Conservation (phyloP, 306 rosid species). For the Pyrus betulifolia region DNA sequence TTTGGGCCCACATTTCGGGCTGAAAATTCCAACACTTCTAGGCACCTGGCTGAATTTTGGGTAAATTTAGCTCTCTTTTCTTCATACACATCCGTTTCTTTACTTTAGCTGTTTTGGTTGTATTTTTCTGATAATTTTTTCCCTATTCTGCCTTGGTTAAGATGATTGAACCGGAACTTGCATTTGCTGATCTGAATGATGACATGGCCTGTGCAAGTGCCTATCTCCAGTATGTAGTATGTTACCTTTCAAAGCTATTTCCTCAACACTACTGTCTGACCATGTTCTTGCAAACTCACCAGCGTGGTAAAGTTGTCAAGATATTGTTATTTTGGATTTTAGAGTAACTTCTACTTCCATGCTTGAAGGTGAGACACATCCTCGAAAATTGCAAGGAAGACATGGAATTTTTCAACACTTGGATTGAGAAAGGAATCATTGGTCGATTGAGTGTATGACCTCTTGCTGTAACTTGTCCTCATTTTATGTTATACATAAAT, state of each 20-base stretch:
- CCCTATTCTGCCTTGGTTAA: constrained; percentile 18
- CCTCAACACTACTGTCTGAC: constrained; percentile 8
- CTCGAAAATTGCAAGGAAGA: constrained; percentile 95
- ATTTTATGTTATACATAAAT: constrained; percentile 18
- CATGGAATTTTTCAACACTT: constrained; percentile 87
- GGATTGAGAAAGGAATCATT: constrained; percentile 91
- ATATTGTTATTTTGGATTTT: neutral
- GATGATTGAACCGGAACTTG: constrained; percentile 99
- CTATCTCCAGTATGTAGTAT: constrained; percentile 95
- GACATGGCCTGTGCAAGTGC: constrained; percentile 99
- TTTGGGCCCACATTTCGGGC: constrained; percentile 98
- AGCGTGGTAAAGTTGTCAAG: constrained; percentile 1
- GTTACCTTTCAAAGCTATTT: constrained; percentile 39
- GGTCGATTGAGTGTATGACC: constrained; percentile 80
- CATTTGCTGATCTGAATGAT: constrained; percentile 91
- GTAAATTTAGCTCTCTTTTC: constrained; percentile 30
- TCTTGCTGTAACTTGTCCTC: constrained; percentile 33
- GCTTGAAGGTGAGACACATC: constrained; percentile 60
- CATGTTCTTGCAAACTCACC: constrained; percentile 11
- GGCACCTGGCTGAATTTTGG: constrained; percentile 99
- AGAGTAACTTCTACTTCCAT: constrained; percentile 11
- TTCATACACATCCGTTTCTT: neutral
- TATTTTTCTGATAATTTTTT: constrained; percentile 7
- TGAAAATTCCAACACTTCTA: constrained; percentile 91
- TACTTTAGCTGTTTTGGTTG: constrained; percentile 3